Evolutionary conservation across 148 eudicot genomes (phyloP), one percentile per base, ranked within the genome.

Genomic region (Silene conica): DNA sequence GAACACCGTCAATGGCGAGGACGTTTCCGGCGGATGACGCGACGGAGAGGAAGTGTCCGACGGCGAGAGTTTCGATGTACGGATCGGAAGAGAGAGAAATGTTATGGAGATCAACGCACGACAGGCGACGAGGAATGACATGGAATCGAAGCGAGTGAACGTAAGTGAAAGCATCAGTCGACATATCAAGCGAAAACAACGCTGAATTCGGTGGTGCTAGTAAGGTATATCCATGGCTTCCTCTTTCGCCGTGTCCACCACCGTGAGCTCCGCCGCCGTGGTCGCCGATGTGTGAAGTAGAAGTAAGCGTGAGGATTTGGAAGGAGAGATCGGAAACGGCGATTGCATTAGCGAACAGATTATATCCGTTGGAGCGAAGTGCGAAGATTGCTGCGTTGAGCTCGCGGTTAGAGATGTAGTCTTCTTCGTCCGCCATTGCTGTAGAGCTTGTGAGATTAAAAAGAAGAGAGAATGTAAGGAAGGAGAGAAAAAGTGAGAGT

Each of bases 151-250:
- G 88, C 20, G 85, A 79, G 69, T 74, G 79, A 79, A 82, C 76
- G 75, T 87, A 87, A 74, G 69, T 70, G 76, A 72, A 70, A 63
- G 90, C 84, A 67, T 77, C 78, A 43, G 83, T 67, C 14, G 80
- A 23, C 86, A 85, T 83, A 77, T 81, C 87, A 60, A 87, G 90
- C 23, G 86, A 74, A 84, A 74, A 85, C 71, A 87, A 73, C 18
- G 67, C 76, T 23, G 83, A 58, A 76, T 87, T 87, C 11, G 74
- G 78, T 7, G 90, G 90, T 8, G 86, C 78, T 48, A 87, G 83
- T 41, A 87, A 73, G 45, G 90, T 87, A 80, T 72, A 87, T 46
- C 79, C 74, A 20, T 23, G 70, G 31, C 72, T 19, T 3, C 59
- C 48, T 7, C 28, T 16, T 28, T 62, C 63, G 28, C 2, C 20